These are phyloP conservation scores for Talaromyces pinophilus DNA, from an alignment of 2,329 filamentous ascomycete species.

Conservation along the genomic window DNA sequence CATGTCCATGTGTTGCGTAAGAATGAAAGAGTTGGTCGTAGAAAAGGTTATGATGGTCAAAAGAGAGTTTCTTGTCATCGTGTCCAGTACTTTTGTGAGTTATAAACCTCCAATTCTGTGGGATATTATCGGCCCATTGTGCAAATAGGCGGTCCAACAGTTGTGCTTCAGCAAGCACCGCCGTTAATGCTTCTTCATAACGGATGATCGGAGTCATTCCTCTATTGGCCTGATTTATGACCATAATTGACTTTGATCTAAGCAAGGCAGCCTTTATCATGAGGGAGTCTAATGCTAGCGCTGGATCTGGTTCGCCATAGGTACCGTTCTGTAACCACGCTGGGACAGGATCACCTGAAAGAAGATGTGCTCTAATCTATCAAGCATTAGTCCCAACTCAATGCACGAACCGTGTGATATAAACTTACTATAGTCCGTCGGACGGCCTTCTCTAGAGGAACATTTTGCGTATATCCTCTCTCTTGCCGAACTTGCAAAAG, in stretches of 20 bases:
- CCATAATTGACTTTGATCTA: conserved; percentile 16
- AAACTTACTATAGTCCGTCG: conserved; percentile 26
- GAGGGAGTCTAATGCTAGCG: conserved; percentile 4
- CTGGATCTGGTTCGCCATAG: background rate
- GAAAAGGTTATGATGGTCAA: background rate
- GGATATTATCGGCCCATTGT: background rate
- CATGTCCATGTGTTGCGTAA: conserved; percentile 25
- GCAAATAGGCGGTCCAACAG: background rate
- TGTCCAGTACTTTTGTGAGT: background rate
- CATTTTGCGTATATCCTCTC: conserved; percentile 18
- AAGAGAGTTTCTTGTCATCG: background rate
- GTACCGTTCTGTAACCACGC: conserved; percentile 1
- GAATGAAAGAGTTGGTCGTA: background rate
- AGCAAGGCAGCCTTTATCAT: conserved; percentile 13
- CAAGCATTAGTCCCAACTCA: background rate
- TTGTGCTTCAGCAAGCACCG: background rate
- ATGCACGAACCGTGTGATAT: background rate
- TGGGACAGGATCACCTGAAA: background rate
- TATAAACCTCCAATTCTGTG: background rate
- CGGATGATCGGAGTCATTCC: background rate
- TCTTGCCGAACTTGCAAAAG: conserved; percentile 27
- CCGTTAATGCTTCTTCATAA: background rate
- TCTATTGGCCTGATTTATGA: background rate
- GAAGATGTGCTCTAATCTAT: conserved; percentile 13
- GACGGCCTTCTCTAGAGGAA: conserved; percentile 24